Base-by-base conservation (phyloP, 2,329 filamentous ascomycete genomes). In the Macrophomina pseudophaseolina region DNA sequence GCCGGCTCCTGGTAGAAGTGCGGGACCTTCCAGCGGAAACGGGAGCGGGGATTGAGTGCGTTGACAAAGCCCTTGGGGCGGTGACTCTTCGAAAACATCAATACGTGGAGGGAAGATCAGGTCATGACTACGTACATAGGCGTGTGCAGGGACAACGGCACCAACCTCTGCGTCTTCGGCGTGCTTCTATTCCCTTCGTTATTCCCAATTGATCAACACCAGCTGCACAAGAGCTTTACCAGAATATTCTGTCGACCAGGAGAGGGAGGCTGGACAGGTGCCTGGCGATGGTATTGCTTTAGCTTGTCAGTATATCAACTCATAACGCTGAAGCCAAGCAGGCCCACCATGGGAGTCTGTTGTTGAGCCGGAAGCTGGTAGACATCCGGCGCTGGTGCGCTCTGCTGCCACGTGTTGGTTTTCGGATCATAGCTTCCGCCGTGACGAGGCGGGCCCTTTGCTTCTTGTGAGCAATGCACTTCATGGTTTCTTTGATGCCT, bases 41-140 rank as follows among this genome's bases (percentile, higher is more conserved):
- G 52, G 2, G 49, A 54, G 9, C 52, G 46, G n/a, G 49, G n/a
- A 23, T 56, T 56, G 48, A 65, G 52, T 16, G 40, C 73, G 72
- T 46, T 75, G 70, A 2, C 72, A 71, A 1, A 68, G 63, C 72
- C 73, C 73, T 56, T 72, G 67, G 38, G 73, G 3, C 30, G 42
- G 18, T 30, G 30, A 2, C 42, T 23, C 58, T 62, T 62, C 16
- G 38, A 4, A 11, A 14, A 9, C n/a, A 38, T 62, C 44, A 62
- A 49, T 35, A 16, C n/a, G 16, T 49, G 42, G 9, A 49, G 18
- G 18, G 5, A 2, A 16, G 33, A 33, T n/a, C 7, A 11, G 5
- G 5, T 11, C 5, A 5, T 23, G 8, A 35, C 58, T 62, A 62
- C 58, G 32, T 62, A 62, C 58, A 62, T 38, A 14, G 18, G 16